Percentiles rank a stretch among this genome's conserved stretches.
Evolutionary conservation across 1,284 basidiomycete genomes (phyloP).

Genomic region (Rhodotorula glutinis): DNA sequence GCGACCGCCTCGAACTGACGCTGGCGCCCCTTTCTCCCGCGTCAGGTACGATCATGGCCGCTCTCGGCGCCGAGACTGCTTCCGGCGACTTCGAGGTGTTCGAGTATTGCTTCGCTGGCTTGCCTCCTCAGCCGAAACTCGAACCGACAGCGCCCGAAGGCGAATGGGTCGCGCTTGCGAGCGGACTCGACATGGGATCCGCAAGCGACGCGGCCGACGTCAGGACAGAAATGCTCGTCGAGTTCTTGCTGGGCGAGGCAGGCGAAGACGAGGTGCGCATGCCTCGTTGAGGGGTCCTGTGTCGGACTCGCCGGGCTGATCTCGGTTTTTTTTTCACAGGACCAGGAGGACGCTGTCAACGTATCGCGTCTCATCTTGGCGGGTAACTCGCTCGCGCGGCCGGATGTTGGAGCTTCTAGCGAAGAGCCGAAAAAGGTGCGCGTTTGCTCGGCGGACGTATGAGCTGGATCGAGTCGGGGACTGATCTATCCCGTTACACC

Average conservation of each 20-base stretch:
- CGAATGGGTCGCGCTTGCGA: conserved; percentile 74
- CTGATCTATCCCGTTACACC: too few species aligned
- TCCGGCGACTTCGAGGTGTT: conserved; percentile 90
- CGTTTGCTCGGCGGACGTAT: too few species aligned
- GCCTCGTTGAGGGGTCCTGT: conserved; percentile 40
- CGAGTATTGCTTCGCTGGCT: conserved; percentile 80
- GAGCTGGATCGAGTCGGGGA: too few species aligned
- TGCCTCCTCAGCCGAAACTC: conserved; percentile 61
- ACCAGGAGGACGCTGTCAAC: conserved; percentile 63
- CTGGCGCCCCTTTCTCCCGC: not conserved
- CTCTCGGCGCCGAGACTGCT: conserved; percentile 81
- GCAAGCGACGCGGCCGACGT: conserved; percentile 62
- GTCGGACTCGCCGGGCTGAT: not conserved
- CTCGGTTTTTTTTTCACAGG: conserved; percentile 45
- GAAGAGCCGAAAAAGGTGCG: conserved; percentile 50
- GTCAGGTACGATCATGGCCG: conserved; percentile 75
- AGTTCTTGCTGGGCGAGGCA: conserved; percentile 81
- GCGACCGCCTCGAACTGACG: not conserved
- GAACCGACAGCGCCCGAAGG: conserved; percentile 51
- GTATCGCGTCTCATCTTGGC: conserved; percentile 80
- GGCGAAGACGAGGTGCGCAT: conserved; percentile 57
- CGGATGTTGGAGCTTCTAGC: conserved; percentile 53
- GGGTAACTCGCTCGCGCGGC: conserved; percentile 73
- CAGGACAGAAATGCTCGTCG: conserved; percentile 73
- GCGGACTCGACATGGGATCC: conserved; percentile 69